Base-by-base conservation (phyloP, 2,329 filamentous ascomycete genomes). In the Aspergillus sp. region DNA sequence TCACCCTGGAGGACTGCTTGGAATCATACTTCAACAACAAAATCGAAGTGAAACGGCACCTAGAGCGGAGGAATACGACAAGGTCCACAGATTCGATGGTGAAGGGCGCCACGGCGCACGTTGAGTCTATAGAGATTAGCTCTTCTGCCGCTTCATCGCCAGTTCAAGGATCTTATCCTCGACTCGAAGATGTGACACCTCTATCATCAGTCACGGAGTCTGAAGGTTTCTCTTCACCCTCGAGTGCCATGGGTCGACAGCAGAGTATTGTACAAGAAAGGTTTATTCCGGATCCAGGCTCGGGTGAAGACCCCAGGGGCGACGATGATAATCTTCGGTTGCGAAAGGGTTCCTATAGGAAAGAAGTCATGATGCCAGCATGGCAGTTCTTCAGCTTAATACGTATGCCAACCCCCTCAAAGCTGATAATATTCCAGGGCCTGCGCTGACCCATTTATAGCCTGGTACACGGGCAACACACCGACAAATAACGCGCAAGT, bases 351-450 rank as follows among this genome's bases (percentile, higher is more conserved):
- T 74, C 71, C 32, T 66, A 76, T 43, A 67, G 77, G 53, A 95
- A 91, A 61, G 90, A 94, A 58, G 86, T 97, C 9, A 83, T 91
- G 48, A 95, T 97, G 73, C 91, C 91, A 34, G 93, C 93, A 2
- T 97, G 90, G 89, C 91, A 96, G 60, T 95, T 97, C 61, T 97
- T 96, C 69, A 88, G 86, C 59, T 73, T 97, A 28, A 88, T 96
- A 57, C 90, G 86, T 89, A 72, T 70, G 85, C 27, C 75, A 35
- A n/a, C 44, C 10, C 7, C 48, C 8, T n/a, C 6, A 9, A 9
- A 12, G 19, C 5, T 6, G 47, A 12, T 39, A 26, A 32, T 27
- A 35, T 10, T 34, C 26, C 48, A 51, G 42, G 51, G 29, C 27
- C 49, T 29, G 7, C 52, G 69, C 74, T 55, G 30, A 55, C 53